These are phyloP conservation scores for Clohesyomyces aquaticus DNA, from an alignment of 495 filamentous ascomycete species.

Conservation along the genomic window DNA sequence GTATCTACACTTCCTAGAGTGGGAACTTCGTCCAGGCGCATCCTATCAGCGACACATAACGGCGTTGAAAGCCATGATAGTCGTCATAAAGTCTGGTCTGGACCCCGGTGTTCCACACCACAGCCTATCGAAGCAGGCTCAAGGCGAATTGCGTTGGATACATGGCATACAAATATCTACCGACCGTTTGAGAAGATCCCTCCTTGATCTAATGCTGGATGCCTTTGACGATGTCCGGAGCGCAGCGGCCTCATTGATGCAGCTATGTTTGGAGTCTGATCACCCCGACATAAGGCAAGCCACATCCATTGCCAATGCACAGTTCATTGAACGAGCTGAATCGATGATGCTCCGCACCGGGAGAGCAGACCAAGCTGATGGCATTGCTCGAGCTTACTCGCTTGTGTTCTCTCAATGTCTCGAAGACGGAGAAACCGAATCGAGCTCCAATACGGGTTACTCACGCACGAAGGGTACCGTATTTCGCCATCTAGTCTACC, in stretches of 20 bases:
- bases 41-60: constrained; percentile 89
- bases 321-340: constrained; percentile 56
- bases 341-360: constrained; percentile 63
- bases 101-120: constrained; percentile 39
- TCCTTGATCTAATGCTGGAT: constrained; percentile 80
- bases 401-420: constrained; percentile 34
- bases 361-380: constrained; percentile 84
- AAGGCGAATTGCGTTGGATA: constrained; percentile 54
- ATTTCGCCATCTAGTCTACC: constrained; percentile 23
- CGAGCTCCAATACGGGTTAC: not conserved
- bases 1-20: constrained; percentile 71
- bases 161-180: constrained; percentile 60
- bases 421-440: not conserved
- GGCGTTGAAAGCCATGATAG: constrained; percentile 66
- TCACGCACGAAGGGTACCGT: constrained; percentile 8
- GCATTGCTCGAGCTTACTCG: constrained; percentile 63
- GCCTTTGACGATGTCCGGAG: constrained; percentile 91
- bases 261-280: constrained; percentile 40
- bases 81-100: constrained; percentile 63
- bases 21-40: constrained; percentile 71
- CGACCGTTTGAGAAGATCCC: constrained; percentile 51
- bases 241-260: constrained; percentile 62
- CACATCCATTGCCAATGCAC: constrained; percentile 13
- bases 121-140: constrained; percentile 43
- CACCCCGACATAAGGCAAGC: not conserved